phyloP scores from a whole-genome alignment of 768 basidiomycete genomes.

The Coprinopsis cinerea region DNA sequence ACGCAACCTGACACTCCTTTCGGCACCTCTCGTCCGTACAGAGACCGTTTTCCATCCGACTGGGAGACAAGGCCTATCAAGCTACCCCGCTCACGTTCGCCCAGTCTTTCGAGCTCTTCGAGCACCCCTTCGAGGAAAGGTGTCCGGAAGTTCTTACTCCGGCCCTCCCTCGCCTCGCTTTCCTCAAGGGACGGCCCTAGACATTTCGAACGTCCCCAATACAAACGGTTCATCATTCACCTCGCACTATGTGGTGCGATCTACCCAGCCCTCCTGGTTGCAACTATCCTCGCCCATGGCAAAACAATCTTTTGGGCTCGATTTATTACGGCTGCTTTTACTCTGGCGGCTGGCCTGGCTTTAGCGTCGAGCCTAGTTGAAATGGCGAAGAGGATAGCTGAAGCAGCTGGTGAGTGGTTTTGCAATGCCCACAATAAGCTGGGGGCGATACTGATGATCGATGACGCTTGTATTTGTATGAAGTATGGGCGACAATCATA shows the following conservation, averaged over 20 bases:
- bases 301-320: slow-evolving; percentile 36
- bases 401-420: slow-evolving; percentile 30
- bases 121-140: too few relatives aligned
- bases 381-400: slow-evolving; percentile 26
- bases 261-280: slow-evolving; percentile 28
- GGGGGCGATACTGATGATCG: not conserved
- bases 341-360: slow-evolving; percentile 26
- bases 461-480: not conserved
- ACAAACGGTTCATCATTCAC: slow-evolving; percentile 25
- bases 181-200: slow-evolving; percentile 14
- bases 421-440: not conserved
- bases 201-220: slow-evolving; percentile 30
- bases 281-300: slow-evolving; percentile 23
- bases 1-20: too few relatives aligned
- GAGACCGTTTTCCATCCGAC: too few relatives aligned
- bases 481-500: slow-evolving; percentile 41
- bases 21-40: too few relatives aligned
- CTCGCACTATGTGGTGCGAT: slow-evolving; percentile 24
- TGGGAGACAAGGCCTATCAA: too few relatives aligned
- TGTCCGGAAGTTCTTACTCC: not conserved
- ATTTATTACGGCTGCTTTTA: slow-evolving; percentile 29
- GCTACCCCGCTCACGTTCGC: too few relatives aligned
- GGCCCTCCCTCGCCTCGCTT: not conserved
- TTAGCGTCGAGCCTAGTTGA: slow-evolving; percentile 26
- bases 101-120: too few relatives aligned